Percentiles rank a stretch among this genome's conserved stretches.
Evolutionary conservation across 805 yeast species (phyloP).

Genomic region (Zygoascus flipseniorum): DNA sequence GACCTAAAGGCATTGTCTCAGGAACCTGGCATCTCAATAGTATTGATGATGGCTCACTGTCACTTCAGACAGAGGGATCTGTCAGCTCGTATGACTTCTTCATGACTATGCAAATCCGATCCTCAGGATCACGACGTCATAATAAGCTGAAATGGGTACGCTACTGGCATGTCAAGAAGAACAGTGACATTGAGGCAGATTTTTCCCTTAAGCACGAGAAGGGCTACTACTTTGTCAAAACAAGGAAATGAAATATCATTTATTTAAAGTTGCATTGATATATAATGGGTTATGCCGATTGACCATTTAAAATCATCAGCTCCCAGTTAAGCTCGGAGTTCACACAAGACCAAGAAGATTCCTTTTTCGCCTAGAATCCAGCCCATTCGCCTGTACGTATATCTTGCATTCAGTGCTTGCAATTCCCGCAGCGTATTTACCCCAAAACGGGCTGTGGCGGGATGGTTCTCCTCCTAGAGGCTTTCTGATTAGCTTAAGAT

Average conservation of each 20-base stretch:
- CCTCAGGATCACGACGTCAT: conserved; percentile 54
- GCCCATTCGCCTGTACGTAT: too few species aligned
- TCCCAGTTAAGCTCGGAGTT: too few species aligned
- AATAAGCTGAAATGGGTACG: conserved; percentile 65
- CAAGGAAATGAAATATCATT: neutral
- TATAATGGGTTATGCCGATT: too few species aligned
- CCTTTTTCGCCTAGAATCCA: too few species aligned
- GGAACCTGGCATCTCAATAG: conserved; percentile 54
- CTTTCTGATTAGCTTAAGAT: too few species aligned
- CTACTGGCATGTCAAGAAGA: conserved; percentile 50
- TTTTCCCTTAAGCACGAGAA: conserved; percentile 61
- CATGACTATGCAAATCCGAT: conserved; percentile 52
- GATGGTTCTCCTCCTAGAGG: too few species aligned
- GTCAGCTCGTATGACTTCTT: conserved; percentile 53
- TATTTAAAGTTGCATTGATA: too few species aligned
- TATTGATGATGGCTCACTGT: conserved; percentile 40
- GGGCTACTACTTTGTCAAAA: conserved; percentile 60
- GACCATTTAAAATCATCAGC: too few species aligned
- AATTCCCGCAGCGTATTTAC: too few species aligned
- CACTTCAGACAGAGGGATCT: conserved; percentile 47
- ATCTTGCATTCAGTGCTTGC: too few species aligned
- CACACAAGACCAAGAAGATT: too few species aligned
- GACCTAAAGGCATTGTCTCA: conserved; percentile 28
- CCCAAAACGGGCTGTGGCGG: too few species aligned
- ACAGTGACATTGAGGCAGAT: conserved; percentile 38